Percentiles rank a stretch among this genome's conserved stretches.
These are phyloP conservation scores for Trichosporon sp. DNA, from an alignment of 1,284 basidiomycete genomes.

Conservation along the genomic window DNA sequence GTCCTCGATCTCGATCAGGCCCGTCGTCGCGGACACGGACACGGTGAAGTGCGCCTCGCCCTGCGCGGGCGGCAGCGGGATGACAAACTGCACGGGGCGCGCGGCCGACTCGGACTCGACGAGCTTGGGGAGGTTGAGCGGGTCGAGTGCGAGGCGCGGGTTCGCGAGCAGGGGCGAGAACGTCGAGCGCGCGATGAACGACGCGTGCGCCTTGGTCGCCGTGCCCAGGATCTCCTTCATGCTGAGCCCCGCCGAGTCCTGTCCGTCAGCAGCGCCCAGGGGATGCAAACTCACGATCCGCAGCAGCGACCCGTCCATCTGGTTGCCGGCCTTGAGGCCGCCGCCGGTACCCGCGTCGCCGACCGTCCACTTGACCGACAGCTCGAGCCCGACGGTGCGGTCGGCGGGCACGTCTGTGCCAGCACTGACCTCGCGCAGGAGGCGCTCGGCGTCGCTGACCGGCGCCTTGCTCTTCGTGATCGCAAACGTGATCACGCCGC, in stretches of 20 bases:
- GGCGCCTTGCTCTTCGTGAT: slow-evolving; percentile 23
- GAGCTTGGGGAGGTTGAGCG: slow-evolving; percentile 30
- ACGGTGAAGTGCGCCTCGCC: slow-evolving; percentile 25
- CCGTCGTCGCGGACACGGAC: slow-evolving; percentile 34
- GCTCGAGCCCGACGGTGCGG: slow-evolving; percentile 26
- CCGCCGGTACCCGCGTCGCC: slow-evolving; percentile 39
- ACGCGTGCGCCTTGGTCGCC: slow-evolving; percentile 38
- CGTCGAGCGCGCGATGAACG: slow-evolving; percentile 29
- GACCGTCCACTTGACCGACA: slow-evolving; percentile 39
- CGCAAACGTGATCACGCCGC: slow-evolving; percentile 32
- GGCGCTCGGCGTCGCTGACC: slow-evolving; percentile 16
- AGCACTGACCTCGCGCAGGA: slow-evolving; percentile 22
- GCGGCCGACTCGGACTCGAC: slow-evolving; percentile 20
- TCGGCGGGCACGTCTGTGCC: slow-evolving; percentile 25
- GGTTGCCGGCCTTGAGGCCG: slow-evolving; percentile 32
- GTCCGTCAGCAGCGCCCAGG: background rate
- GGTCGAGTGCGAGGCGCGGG: slow-evolving; percentile 29
- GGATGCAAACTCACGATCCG: slow-evolving; percentile 26
- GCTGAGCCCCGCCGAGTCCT: slow-evolving; percentile 32
- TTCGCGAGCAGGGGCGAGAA: slow-evolving; percentile 27
- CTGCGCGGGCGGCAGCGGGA: slow-evolving; percentile 33
- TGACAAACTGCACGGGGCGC: slow-evolving; percentile 32
- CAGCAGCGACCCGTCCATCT: slow-evolving; percentile 29
- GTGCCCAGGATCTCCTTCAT: slow-evolving; percentile 31
- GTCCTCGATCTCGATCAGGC: slow-evolving; percentile 42